phyloP scores from a whole-genome alignment of 352 stramenopile species.

The Pythium grandisporangium region DNA sequence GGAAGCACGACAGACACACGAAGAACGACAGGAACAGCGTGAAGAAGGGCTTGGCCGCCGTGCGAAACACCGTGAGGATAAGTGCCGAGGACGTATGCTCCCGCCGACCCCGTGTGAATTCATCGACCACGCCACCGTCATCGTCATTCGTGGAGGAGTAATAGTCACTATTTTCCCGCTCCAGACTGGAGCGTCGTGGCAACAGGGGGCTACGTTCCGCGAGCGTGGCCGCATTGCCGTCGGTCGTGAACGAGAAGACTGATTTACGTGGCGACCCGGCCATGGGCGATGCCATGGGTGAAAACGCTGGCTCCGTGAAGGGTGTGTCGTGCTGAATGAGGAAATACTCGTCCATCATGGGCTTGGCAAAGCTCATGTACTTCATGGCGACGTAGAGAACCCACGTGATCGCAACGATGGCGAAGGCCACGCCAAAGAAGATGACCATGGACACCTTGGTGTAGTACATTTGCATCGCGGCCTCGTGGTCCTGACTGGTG shows the following conservation, averaged over 20 bases:
- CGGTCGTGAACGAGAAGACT: constrained; percentile 11
- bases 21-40: constrained; percentile 73
- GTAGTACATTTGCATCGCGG: constrained; percentile 11
- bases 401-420: constrained; percentile 45
- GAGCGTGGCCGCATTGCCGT: constrained; percentile 6
- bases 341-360: constrained; percentile 56
- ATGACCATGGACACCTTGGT: constrained; percentile 42
- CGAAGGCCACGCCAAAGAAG: constrained; percentile 56
- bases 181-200: constrained; percentile 6
- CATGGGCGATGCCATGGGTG: constrained; percentile 32
- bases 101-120: constrained; percentile 3
- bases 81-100: constrained; percentile 24
- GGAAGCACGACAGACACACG: constrained; percentile 72
- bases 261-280: constrained; percentile 13
- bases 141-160: constrained; percentile 15
- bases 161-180: constrained; percentile 6
- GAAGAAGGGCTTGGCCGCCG: constrained; percentile 64
- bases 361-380: constrained; percentile 45
- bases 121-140: constrained; percentile 24
- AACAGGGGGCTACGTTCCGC: constrained; percentile 42
- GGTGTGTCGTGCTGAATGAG: constrained; percentile 59
- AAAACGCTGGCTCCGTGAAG: constrained; percentile 33
- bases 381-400: constrained; percentile 36
- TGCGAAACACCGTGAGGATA: constrained; percentile 49
- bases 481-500: background rate